Evolutionary conservation across 768 basidiomycete genomes (phyloP), one percentile per base, ranked within the genome.

Genomic region (Boletus rubropictus): DNA sequence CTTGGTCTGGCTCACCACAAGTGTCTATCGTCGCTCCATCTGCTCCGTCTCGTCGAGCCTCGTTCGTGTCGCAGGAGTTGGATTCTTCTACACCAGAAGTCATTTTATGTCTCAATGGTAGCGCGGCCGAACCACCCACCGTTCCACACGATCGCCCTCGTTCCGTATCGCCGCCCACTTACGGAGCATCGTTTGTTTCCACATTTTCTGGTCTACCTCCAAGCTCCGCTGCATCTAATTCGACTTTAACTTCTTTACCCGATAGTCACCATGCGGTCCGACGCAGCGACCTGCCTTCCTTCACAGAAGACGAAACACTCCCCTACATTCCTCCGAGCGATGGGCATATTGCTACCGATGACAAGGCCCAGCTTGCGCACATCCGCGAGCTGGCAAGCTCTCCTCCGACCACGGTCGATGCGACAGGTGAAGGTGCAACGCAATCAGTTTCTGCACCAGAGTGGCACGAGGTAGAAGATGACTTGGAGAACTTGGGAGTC

Each of bases 331-430:
- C 64, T 14, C 56, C 64, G 12, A 66, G 66, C 40, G 66, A 66
- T 15, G 81, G 77, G n/a, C 82, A 84, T 57, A 68, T 84, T 39
- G 81, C 82, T 15, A 81, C 74, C 2, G 82, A 84, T 58, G 82
- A 84, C 62, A 84, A 84, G 58, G 58, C 67, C 0, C 52, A 75
- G n/a, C 70, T 84, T 34, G 79, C 77, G 21, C 73, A 71, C 28
- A 68, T 84, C 34, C 74, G 69, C 1, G 69, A 69, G 29, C 52
- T 78, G 25, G 79, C 76, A 29, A 81, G 79, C 50, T 72, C 72
- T 17, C 82, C 82, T n/a, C 75, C 75, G 6, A 24, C 18, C 0
- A 27, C 27, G 6, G 38, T 48, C 21, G 66, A 62, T 17, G 42
- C 41, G 20, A 47, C 52, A 39, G 31, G 35, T 22, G 46, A 55